Conservation (phyloP, 2,329 filamentous ascomycete species). For the Pyrenochaeta sp. region DNA sequence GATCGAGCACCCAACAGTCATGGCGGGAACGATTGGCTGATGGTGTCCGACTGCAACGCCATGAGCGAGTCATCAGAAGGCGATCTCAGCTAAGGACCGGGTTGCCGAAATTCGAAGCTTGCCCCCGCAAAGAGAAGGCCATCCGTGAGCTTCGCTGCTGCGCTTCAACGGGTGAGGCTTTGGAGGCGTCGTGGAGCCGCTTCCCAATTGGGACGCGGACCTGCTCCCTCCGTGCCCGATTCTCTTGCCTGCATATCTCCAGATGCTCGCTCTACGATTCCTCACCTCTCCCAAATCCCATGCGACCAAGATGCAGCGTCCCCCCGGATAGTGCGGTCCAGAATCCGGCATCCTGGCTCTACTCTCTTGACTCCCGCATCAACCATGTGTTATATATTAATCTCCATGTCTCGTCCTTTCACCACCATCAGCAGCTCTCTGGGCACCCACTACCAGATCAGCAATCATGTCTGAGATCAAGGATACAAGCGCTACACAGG, state of each 20-base stretch:
- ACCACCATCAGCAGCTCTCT: constrained; percentile 15
- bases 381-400: constrained; percentile 22
- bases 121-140: neutral
- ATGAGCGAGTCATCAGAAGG: too few species aligned
- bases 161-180: constrained; percentile 8
- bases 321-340: constrained; percentile 24
- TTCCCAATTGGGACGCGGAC: constrained; percentile 10
- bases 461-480: constrained; percentile 24
- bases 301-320: constrained; percentile 10
- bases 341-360: constrained; percentile 6
- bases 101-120: neutral
- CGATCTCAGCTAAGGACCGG: neutral
- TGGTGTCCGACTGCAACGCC: too few species aligned
- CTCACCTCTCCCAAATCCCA: constrained; percentile 11
- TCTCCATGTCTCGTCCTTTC: constrained; percentile 8
- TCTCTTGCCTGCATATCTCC: constrained; percentile 11
- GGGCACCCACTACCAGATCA: constrained; percentile 7
- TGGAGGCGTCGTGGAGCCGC: constrained; percentile 6
- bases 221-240: constrained; percentile 5
- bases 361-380: constrained; percentile 3
- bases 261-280: too few species aligned
- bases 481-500: constrained; percentile 9
- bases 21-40: too few species aligned
- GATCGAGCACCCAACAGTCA: too few species aligned
- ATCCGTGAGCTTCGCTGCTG: neutral